Evolutionary conservation across 2,329 filamentous ascomycete species (phyloP), one percentile per base, ranked within the genome.

Genomic region (Ophiosphaerella korrae): DNA sequence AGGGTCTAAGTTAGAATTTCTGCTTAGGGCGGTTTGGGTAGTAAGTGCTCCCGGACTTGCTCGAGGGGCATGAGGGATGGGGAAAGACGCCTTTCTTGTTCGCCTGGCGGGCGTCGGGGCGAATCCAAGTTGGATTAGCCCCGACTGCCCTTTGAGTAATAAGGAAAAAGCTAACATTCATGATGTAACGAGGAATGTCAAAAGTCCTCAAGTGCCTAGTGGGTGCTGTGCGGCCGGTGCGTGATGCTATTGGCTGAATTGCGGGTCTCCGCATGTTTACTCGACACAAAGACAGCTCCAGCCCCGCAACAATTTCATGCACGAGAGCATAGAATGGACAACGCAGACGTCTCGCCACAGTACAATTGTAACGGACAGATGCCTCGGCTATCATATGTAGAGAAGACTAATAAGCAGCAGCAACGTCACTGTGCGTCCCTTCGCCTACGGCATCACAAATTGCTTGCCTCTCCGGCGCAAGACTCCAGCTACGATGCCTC

Each of bases 401-500:
- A 29, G 7, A 29, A 8, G n/a, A 24, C 52, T 64, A 43, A 64
- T 36, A 33, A 18, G 13, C 6, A 11, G 29, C 48, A 74, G 71
- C 71, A 23, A 67, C 67, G 7, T 67, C 64, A 18, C 53, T 58
- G 24, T 66, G 74, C 2, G 61, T 75, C n/a, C 62, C 69, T 1
- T 78, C 75, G 5, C 74, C 74, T 3, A 65, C 72, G 50, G 73
- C 69, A 45, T 59, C 66, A 5, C 69, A 76, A 58, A 63, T 74
- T 31, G 76, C 76, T 26, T 69, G 65, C 26, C 67, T 78, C 44
- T 66, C 62, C 6, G 63, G 66, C 55, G 59, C 70, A 24, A 71
- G 73, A 45, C 67, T 78, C 23, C 69, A 76, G 31, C 66, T 78
- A 46, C 74, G 73, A 55, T 72, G 67, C 37, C 64, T 73, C 6